phyloP scores from a whole-genome alignment of 2,329 filamentous ascomycete species.

The Pseudogymnoascus verrucosus region DNA sequence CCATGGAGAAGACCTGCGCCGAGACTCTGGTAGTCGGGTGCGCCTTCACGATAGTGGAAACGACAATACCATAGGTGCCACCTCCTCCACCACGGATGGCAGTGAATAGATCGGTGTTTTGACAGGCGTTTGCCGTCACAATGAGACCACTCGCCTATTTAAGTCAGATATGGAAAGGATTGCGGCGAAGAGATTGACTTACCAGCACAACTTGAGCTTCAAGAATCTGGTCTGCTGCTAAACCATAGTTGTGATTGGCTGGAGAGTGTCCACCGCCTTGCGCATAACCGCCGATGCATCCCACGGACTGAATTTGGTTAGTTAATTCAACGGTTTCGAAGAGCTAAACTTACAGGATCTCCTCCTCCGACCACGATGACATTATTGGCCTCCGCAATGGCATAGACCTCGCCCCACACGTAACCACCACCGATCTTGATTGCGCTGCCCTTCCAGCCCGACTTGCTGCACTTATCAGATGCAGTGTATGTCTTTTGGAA shows the following conservation, averaged over 20 bases:
- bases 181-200: background rate
- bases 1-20: conserved; percentile 21
- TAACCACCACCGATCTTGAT: conserved; percentile 30
- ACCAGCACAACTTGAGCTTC: conserved; percentile 34
- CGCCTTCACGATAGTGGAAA: conserved; percentile 34
- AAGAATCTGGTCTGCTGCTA: conserved; percentile 38
- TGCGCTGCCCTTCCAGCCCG: conserved; percentile 28
- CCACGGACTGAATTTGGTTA: conserved; percentile 23
- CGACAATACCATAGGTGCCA: conserved; percentile 30
- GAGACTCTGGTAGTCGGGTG: conserved; percentile 29
- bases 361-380: conserved; percentile 32
- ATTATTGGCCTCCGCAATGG: conserved; percentile 24
- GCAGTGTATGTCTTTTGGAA: conserved; percentile 20
- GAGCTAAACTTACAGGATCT: conserved; percentile 18
- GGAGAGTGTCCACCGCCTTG: conserved; percentile 36
- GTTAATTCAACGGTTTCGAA: conserved; percentile 20
- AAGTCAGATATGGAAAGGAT: background rate
- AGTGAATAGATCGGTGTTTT: conserved; percentile 31
- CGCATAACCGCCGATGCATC: conserved; percentile 31
- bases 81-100: conserved; percentile 35
- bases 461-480: conserved; percentile 19
- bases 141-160: conserved; percentile 25
- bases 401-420: conserved; percentile 30
- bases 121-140: conserved; percentile 28
- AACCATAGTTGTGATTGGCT: conserved; percentile 32